These are phyloP conservation scores for Jamesozyma lodderae DNA, from an alignment of 805 yeast species.

Conservation along the genomic window DNA sequence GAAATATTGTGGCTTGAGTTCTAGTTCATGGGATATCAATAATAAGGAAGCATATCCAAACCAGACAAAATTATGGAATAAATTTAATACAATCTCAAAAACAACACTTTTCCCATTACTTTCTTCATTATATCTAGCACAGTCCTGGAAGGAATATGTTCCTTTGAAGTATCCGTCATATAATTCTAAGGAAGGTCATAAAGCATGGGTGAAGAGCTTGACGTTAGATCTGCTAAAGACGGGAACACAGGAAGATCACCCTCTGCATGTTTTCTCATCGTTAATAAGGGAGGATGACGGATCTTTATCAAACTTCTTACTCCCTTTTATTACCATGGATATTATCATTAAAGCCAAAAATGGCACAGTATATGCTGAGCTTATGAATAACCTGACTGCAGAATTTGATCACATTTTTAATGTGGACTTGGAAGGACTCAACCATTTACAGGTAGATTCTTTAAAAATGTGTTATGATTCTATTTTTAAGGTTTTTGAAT, in stretches of 20 bases:
- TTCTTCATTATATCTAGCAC: constrained; percentile 57
- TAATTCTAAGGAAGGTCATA: constrained; percentile 44
- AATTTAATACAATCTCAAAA: constrained; percentile 55
- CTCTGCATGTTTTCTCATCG: constrained; percentile 55
- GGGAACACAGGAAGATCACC: constrained; percentile 30
- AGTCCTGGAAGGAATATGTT: constrained; percentile 42
- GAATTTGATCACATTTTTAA: constrained; percentile 59
- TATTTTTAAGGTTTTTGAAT: constrained; percentile 72
- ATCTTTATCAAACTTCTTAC: constrained; percentile 54
- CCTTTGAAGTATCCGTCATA: constrained; percentile 57
- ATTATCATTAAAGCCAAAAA: constrained; percentile 46
- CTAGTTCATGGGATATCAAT: constrained; percentile 26
- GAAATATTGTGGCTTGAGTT: constrained; percentile 46
- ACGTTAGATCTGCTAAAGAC: constrained; percentile 53
- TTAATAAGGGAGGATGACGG: constrained; percentile 63
- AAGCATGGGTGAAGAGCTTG: constrained; percentile 63
- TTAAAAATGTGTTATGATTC: constrained; percentile 60
- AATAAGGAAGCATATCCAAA: constrained; percentile 20
- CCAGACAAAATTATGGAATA: constrained; percentile 44
- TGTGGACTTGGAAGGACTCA: constrained; percentile 35
- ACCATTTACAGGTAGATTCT: constrained; percentile 50
- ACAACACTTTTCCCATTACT: constrained; percentile 69
- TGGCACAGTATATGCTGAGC: constrained; percentile 32
- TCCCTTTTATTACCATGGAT: constrained; percentile 69
- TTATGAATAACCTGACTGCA: constrained; percentile 36